Conservation (phyloP, 1,139 yeast species). For the Hyphopichia pseudoburtonii region DNA sequence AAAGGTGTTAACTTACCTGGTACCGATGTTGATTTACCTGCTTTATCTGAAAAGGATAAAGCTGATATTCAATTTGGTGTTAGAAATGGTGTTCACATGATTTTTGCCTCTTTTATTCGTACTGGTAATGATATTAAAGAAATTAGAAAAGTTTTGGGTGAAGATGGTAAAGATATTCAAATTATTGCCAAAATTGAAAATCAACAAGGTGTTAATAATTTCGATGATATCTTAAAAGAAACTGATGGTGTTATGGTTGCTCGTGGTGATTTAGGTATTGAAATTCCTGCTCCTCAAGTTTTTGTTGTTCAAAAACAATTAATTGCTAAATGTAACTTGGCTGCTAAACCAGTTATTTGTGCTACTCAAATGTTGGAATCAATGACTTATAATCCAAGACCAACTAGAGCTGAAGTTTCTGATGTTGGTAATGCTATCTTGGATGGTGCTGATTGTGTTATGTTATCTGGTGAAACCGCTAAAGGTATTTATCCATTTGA, state of each 20-base stretch:
- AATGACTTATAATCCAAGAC: conserved; percentile 99
- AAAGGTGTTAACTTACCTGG: conserved; percentile 99
- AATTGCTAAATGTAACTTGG: conserved; percentile 98
- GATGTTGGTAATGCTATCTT: conserved; percentile 99
- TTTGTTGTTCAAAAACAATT: conserved; percentile 98
- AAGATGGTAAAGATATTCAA: conserved; percentile 94
- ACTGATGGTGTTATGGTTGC: conserved; percentile 99
- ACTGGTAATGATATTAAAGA: conserved; percentile 85
- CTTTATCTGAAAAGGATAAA: conserved; percentile 94
- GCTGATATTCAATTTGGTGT: conserved; percentile 92
- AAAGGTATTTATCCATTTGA: conserved; percentile 98
- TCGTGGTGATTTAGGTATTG: conserved; percentile 99
- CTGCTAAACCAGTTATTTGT: conserved; percentile 99
- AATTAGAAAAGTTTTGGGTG: conserved; percentile 93
- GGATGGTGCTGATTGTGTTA: conserved; percentile 99
- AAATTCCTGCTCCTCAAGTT: conserved; percentile 98
- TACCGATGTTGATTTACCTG: conserved; percentile 98
- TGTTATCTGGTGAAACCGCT: conserved; percentile 99
- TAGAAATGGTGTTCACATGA: conserved; percentile 95
- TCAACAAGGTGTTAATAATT: conserved; percentile 99
- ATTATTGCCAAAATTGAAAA: conserved; percentile 97
- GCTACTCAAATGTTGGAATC: conserved; percentile 99
- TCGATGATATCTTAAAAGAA: conserved; percentile 88
- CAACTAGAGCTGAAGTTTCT: conserved; percentile 99
- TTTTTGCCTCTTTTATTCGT: conserved; percentile 98